Base-by-base conservation (phyloP, 352 stramenopile species). In the Pythium dissimile region DNA sequence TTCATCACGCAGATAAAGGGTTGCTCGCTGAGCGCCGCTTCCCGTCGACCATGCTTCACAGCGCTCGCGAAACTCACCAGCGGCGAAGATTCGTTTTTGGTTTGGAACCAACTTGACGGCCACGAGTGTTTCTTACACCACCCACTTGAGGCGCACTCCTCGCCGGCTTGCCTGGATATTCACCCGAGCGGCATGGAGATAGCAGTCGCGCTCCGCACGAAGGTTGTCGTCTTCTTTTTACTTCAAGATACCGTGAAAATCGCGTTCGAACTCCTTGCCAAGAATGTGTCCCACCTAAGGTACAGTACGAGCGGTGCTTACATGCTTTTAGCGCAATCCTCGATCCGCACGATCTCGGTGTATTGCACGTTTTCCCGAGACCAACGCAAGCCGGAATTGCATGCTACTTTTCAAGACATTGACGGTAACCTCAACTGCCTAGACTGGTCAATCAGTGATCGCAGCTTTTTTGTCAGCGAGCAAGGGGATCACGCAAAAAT, bases 51-150 rank as follows among this genome's bases (percentile, higher is more conserved):
- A 1, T 79, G 65, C 43, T 76, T 92, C 20, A 73, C 77, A 3
- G 75, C 63, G 5, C 48, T 70, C 3, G 83, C 76, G 11, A 69
- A 67, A 39, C 56, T 80, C 0, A 62, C 71, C 0, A 73, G 60
- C 8, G 76, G 74, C 39, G 65, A 77, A 16, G 49, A 74, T 16
- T 62, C 75, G 5, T 42, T 89, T n/a, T 71, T 84, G 26, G 56
- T 92, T 5, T 92, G 81, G 77, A 80, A 67, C 26, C 75, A 89
- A 55, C 21, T 44, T 15, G 79, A 88, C 53, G 71, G 62, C 13
- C 71, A 84, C 52, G 76, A 86, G 46, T 89, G 79, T 43, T 73
- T 82, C 27, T 59, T 88, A 7, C 67, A 73, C 21, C 72, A 92
- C 18, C 26, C 63, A 7, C 43, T 90, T 4, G 75, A 84, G 15